These are phyloP conservation scores for Chlamydomonas schloesseri DNA, from an alignment of 139 green algal species.

Conservation along the genomic window DNA sequence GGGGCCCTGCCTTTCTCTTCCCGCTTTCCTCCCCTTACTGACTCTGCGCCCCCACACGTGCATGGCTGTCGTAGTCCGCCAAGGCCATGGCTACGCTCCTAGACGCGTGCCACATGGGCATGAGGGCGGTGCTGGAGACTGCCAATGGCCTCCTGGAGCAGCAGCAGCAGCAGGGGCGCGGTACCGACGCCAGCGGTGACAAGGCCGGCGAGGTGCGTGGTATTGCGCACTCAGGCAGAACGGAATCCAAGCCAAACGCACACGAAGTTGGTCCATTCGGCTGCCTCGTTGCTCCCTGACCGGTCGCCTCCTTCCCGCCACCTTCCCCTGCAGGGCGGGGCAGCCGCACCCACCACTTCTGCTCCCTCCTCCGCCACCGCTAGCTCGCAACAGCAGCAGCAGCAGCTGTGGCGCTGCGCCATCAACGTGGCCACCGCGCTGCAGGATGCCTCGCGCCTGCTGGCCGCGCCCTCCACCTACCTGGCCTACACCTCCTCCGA, in stretches of 20 bases:
- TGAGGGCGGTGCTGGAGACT: constrained; percentile 13
- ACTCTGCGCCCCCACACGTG: too few species aligned
- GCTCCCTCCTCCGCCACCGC: not conserved
- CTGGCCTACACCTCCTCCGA: not conserved
- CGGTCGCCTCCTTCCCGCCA: too few species aligned
- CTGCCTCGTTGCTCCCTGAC: too few species aligned
- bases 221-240: not conserved
- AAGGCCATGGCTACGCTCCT: not conserved
- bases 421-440: not conserved
- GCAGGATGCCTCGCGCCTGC: constrained; percentile 15
- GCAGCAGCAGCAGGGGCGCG: not conserved
- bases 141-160: too few species aligned
- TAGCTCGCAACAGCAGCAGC: not conserved
- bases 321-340: not conserved
- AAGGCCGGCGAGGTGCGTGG: not conserved
- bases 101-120: not conserved
- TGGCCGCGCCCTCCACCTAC: not conserved
- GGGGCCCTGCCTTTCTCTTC: too few species aligned
- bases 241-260: too few species aligned
- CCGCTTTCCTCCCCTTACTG: too few species aligned
- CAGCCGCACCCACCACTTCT: not conserved
- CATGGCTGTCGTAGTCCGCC: not conserved
- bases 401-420: constrained; percentile 15
- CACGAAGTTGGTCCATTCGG: too few species aligned
- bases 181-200: not conserved